Evolutionary conservation across 1,284 basidiomycete species (phyloP).

Genomic region (Melampsora abietis-canadensis): DNA sequence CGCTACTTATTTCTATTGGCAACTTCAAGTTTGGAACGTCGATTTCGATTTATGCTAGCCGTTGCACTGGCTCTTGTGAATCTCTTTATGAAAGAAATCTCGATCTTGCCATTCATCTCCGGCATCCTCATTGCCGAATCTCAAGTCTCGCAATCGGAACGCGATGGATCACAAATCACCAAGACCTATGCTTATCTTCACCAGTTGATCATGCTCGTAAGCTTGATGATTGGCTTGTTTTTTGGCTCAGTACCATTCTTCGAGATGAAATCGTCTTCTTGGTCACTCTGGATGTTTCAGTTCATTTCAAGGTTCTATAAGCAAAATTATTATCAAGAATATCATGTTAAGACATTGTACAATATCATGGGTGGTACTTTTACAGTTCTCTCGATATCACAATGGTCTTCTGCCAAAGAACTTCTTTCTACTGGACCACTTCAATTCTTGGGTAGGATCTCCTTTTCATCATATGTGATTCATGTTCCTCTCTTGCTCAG

Average conservation of each 20-base stretch:
- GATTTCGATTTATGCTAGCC: background rate
- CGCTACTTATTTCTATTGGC: background rate
- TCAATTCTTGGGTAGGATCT: background rate
- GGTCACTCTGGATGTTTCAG: background rate
- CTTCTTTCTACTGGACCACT: background rate
- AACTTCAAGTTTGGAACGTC: background rate
- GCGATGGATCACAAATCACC: background rate
- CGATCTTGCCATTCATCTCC: background rate
- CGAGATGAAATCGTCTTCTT: background rate
- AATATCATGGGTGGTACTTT: background rate
- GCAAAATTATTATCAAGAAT: background rate
- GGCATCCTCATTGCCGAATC: background rate
- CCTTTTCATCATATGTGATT: background rate
- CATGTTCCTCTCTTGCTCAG: background rate
- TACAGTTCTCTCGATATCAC: background rate
- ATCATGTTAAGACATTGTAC: background rate
- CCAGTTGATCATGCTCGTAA: background rate
- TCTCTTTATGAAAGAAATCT: background rate
- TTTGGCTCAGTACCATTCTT: background rate
- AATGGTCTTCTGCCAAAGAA: background rate
- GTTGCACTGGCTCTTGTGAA: background rate
- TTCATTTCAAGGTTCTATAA: background rate
- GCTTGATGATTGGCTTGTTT: background rate
- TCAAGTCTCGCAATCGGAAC: background rate
- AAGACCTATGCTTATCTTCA: background rate